Evolutionary conservation across 2,329 filamentous ascomycete species (phyloP), one percentile per base, ranked within the genome.

Genomic region (Curvularia spicifera): DNA sequence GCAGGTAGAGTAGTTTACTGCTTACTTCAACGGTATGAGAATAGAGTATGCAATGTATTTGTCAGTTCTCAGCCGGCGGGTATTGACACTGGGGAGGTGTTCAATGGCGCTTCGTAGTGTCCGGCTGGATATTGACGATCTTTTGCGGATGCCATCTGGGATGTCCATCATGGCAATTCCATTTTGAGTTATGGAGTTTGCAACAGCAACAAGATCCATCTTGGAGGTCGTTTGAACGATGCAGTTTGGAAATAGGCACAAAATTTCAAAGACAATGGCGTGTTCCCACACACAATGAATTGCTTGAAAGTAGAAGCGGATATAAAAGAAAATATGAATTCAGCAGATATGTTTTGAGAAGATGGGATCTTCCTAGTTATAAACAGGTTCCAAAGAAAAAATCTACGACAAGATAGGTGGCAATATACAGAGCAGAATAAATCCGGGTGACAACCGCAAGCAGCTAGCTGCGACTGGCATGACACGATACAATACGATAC

Each of bases 1-100:
- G 3, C 24, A 18, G n/a, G 13, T 13, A 5, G 10, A 22, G 22
- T 7, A 3, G 9, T 18, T 5, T 31, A 8, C 2, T 15, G 40
- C 54, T 37, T 47, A 53, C 54, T 57, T 57, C 5, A 53, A 13
- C 7, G 54, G 49, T 20, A 57, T 48, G 8, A 57, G 39, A 10
- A 53, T 5, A 4, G 54, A 15, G 8, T 40, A 45, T 15, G 45
- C 22, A 1, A 53, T 35, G 39, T 43, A 37, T 43, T 57, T 57
- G 33, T 57, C 43, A 22, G 51, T 53, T 12, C 43, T 47, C 8
- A 57, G 22, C 9, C 54, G 43, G 2, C 33, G 18, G 5, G 50
- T n/a, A 28, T 57, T 37, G 8, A 57, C 54, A 3, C 33, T 40
- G 0, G 54, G 49, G 1, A 57, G 10, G 13, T 53, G 43, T 37